Evolutionary conservation across 108 stramenopile genomes (phyloP), one percentile per base, ranked within the genome.

Genomic region (Asterionellopsis glacialis): DNA sequence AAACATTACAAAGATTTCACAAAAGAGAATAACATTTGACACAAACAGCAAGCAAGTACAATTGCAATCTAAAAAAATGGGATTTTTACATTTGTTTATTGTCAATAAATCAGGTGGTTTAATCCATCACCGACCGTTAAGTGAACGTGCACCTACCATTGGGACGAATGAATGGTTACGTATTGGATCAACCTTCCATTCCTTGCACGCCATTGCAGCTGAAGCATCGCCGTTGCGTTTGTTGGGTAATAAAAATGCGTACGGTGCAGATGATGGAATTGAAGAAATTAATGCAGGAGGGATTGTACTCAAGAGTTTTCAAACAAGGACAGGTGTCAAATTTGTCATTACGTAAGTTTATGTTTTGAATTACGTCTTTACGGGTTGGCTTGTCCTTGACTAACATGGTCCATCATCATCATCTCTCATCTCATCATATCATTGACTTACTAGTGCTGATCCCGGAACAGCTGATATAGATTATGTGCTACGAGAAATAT

Each of bases 151-250:
- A 19, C 91, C 91, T 11, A 63, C 74, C 49, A 89, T 89, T 55
- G 77, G 84, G 5, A 93, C 88, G 48, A 93, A 93, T 59, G 91
- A 93, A 70, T 93, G 87, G 87, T 59, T 93, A 18, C 85, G 88
- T 27, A 93, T 93, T 64, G 91, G 91, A 51, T 87, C 85, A 16
- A 93, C 91, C 41, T 93, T 93, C 60, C 88, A 89, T 65, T 84
- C 83, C 14, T 52, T 93, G 59, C 79, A 89, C 64, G 91, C 91
- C 39, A 93, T 93, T 72, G 89, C 89, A 1, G 83, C 85, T 5
- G 91, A 89, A 64, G 91, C 91, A 0, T 68, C 73, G 40, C 91
- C 91, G 1, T 45, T 93, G 18, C 74, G 72, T 56, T 59, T 84
- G 26, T 76, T 83, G 14, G 54, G 68, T 11, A 82, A 82, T 44